These are phyloP conservation scores for Amaranthus hypochondriacus DNA, from an alignment of 148 eudicot genomes.

Conservation along the genomic window DNA sequence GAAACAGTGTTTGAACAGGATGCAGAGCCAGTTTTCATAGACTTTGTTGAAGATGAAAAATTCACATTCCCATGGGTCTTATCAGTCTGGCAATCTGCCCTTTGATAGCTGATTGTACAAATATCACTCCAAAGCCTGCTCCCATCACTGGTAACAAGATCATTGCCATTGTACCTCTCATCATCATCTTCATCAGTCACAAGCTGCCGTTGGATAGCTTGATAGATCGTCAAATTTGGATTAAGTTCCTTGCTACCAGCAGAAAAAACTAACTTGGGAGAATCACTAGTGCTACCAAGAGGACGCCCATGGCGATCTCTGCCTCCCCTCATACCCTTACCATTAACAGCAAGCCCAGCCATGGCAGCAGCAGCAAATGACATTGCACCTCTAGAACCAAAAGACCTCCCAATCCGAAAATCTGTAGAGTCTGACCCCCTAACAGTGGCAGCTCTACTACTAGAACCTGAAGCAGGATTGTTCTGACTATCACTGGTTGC, in stretches of 20 bases:
- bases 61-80: conserved; percentile 38
- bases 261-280: conserved; percentile 54
- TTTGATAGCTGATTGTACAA: conserved; percentile 73
- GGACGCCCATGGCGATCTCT: conserved; percentile 75
- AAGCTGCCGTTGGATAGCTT: conserved; percentile 88
- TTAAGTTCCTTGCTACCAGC: conserved; percentile 84
- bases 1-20: conserved; percentile 39
- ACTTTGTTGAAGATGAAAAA: conserved; percentile 43
- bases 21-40: conserved; percentile 43
- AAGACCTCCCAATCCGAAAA: conserved; percentile 55
- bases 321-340: conserved; percentile 72
- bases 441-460: conserved; percentile 54
- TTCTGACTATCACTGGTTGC: conserved; percentile 55
- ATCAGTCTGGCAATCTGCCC: conserved; percentile 61
- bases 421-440: conserved; percentile 58
- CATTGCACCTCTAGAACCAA: conserved; percentile 94
- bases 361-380: conserved; percentile 99
- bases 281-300: conserved; percentile 34
- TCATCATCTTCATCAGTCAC: conserved; percentile 86
- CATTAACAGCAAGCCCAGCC: conserved; percentile 92
- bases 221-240: conserved; percentile 79
- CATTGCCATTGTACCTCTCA: conserved; percentile 54
- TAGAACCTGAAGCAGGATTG: conserved; percentile 65
- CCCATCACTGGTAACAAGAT: conserved; percentile 70
- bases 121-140: conserved; percentile 85